A percentile compares a stretch with the other conserved stretches of the same genome.
phyloP scores from a whole-genome alignment of 2,329 filamentous ascomycete genomes.

The Apiospora malaysiana region DNA sequence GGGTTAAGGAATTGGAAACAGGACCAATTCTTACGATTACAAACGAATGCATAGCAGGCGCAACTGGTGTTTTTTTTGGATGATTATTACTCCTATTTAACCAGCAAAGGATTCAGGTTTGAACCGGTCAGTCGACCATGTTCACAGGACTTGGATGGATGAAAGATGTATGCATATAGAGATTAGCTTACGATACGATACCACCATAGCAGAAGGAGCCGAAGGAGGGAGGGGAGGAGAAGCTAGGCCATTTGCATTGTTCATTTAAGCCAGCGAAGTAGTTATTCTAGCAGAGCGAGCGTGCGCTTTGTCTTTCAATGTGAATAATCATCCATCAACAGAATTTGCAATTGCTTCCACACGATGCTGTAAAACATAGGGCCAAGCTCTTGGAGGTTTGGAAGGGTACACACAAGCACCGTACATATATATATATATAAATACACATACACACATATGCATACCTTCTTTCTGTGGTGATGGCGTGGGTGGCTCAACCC shows the following conservation, averaged over 20 bases:
- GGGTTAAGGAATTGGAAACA: background rate
- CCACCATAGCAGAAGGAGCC: background rate
- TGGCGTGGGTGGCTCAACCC: background rate
- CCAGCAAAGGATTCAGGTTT: background rate
- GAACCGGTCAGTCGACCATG: background rate
- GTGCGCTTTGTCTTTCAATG: background rate
- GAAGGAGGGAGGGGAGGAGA: background rate
- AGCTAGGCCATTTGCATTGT: background rate
- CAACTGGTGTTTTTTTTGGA: background rate
- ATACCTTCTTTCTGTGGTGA: no score
- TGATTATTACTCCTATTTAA: background rate
- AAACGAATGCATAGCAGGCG: conserved; percentile 15
- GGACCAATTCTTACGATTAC: background rate
- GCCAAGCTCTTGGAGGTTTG: background rate
- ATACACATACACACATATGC: no score
- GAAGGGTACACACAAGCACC: background rate
- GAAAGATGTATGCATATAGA: conserved; percentile 11
- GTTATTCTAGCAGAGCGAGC: background rate
- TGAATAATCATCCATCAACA: background rate
- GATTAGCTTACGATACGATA: conserved; percentile 15
- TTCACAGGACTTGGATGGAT: background rate
- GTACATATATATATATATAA: no score
- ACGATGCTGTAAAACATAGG: no score
- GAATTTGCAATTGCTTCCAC: background rate
- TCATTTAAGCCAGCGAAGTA: conserved; percentile 7